Evolutionary conservation across 1,284 basidiomycete genomes (phyloP), one percentile per base, ranked within the genome.

Genomic region (Microbotryum saponariae): DNA sequence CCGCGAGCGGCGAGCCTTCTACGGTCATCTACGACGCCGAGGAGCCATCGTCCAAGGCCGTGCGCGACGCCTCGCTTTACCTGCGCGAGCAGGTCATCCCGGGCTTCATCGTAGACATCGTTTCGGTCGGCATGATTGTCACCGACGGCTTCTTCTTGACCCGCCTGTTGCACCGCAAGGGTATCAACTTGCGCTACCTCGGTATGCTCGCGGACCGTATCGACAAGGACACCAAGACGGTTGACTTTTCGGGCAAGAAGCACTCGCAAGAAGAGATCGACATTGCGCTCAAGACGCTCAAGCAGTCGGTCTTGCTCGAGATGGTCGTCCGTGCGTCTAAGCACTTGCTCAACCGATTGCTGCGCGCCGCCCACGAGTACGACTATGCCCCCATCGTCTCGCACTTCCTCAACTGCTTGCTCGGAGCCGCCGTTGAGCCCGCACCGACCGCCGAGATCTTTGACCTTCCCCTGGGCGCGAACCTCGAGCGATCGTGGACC

Each of bases 101-200:
- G 14, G 73, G 74, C 12, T 72, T 80, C 61, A 76, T 81, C 54
- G 71, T 78, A 58, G 81, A 82, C 54, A 74, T 79, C 46, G 76
- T 80, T 37, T 76, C 77, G 18, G 9, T 76, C 31, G 74, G 76
- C 56, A 74, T 77, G 33, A 73, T 75, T 10, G 75, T 78, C 44
- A 73, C 79, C 60, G 82, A 83, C 66, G 81, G 82, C 46, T 67
- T 72, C 47, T 74, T 78, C 37, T 75, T 83, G 57, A 77, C 78
- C 52, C 75, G 76, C 67, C 73, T 78, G 62, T 73, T 83, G 67
- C 82, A 83, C 72, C 71, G 74, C 31, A 76, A 79, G 51, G 82
- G 82, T 72, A 80, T 83, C 77, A 83, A 82, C 75, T 78, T 82
- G 70, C 77, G 82, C n/a, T 82, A 82, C 74, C 77, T 82, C 45